Evolutionary conservation across 257 asterid genomes (phyloP).

Genomic region (Gynochthodes officinalis): DNA sequence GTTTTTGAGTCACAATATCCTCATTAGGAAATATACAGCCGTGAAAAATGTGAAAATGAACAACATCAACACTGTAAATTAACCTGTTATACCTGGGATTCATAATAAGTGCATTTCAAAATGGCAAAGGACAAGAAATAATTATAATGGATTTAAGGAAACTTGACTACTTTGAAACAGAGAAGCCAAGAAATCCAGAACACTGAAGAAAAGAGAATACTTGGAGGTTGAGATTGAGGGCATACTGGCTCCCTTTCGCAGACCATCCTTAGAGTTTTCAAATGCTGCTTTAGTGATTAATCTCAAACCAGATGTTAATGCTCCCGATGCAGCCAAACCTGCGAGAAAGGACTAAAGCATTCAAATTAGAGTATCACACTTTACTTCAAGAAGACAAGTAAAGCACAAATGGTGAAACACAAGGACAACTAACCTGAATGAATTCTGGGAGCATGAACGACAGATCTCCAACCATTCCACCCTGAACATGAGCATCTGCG

Average conservation of each 20-base stretch:
- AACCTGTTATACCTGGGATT: neutral
- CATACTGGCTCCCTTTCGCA: conserved; percentile 45
- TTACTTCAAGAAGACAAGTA: neutral
- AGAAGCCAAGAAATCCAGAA: neutral
- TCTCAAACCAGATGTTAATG: conserved; percentile 39
- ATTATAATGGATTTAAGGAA: neutral
- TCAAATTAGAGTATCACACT: neutral
- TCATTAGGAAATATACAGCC: too few relatives aligned
- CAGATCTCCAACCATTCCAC: conserved; percentile 55
- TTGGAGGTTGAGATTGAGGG: neutral
- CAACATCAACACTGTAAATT: too few relatives aligned
- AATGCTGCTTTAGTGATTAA: conserved; percentile 43
- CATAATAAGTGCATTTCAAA: neutral
- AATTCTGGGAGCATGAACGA: conserved; percentile 44
- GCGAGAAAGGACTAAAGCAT: conserved; percentile 40
- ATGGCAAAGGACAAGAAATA: neutral
- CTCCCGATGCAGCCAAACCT: conserved; percentile 49
- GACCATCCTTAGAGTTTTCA: conserved; percentile 32
- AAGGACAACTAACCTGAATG: conserved; percentile 29
- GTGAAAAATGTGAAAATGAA: neutral
- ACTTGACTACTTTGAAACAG: neutral
- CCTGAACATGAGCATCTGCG: conserved; percentile 53
- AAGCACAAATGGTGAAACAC: neutral
- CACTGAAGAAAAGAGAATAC: neutral
- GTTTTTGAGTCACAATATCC: neutral